Conservation (phyloP, 768 basidiomycete species). For the Kwoniella bestiolae region DNA sequence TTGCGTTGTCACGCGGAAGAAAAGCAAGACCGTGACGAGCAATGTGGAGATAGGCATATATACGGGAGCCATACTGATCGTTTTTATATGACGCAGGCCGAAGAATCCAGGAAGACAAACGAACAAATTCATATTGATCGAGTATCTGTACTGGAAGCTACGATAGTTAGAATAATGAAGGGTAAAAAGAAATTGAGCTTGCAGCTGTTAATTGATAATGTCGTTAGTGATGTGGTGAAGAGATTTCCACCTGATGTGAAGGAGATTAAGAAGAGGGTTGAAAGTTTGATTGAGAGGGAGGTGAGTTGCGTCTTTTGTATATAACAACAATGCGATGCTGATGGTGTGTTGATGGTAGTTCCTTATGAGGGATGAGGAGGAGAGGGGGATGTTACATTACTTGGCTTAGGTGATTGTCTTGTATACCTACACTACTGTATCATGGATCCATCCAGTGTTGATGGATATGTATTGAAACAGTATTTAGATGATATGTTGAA, state of each 20-base stretch:
- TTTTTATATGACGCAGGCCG: no score
- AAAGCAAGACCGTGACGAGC: no score
- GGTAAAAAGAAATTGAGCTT: conserved; percentile 80
- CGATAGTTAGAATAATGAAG: conserved; percentile 97
- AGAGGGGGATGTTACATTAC: conserved; percentile 75
- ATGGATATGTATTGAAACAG: no score
- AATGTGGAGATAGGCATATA: no score
- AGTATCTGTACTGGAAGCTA: conserved; percentile 82
- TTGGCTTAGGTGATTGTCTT: conserved; percentile 63
- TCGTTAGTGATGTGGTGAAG: conserved; percentile 81
- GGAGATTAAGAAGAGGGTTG: conserved; percentile 82
- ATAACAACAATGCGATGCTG: no score
- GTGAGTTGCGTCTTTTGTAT: conserved; percentile 49
- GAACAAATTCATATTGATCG: conserved; percentile 84
- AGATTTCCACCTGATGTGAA: conserved; percentile 85
- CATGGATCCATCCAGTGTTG: no score
- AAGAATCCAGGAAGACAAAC: conserved; percentile 83
- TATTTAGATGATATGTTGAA: no score
- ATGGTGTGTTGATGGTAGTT: conserved; percentile 64
- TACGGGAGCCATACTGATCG: no score
- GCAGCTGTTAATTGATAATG: conserved; percentile 77
- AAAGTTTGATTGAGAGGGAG: conserved; percentile 73
- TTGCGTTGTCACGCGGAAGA: neutral
- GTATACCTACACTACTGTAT: neutral
- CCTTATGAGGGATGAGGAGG: conserved; percentile 73